Conservation (phyloP, 345 rosid genomes). For the Gossypium bickii region DNA sequence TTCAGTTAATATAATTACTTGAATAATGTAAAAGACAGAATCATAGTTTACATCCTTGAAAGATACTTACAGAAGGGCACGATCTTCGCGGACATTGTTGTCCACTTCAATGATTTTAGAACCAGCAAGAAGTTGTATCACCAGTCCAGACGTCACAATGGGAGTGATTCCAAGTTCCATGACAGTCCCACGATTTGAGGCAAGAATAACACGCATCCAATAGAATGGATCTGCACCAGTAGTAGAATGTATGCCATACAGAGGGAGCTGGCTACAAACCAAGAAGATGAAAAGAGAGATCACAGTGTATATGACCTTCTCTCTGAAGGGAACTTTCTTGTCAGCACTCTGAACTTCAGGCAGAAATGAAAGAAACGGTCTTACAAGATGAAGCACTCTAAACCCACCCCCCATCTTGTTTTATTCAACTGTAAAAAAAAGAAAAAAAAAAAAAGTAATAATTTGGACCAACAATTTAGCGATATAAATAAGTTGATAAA, state of each 20-base stretch:
- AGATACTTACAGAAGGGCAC: slow-evolving; percentile 54
- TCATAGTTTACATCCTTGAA: not conserved
- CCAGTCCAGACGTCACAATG: slow-evolving; percentile 63
- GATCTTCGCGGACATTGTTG: slow-evolving; percentile 66
- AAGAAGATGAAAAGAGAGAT: slow-evolving; percentile 60
- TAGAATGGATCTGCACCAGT: slow-evolving; percentile 74
- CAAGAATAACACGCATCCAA: slow-evolving; percentile 80
- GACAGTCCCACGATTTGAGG: slow-evolving; percentile 70
- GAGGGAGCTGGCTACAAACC: slow-evolving; percentile 73
- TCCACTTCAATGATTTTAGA: slow-evolving; percentile 73
- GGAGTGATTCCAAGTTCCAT: slow-evolving; percentile 81
- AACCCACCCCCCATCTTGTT: slow-evolving; percentile 65
- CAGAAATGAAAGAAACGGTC: slow-evolving; percentile 33
- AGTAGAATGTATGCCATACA: slow-evolving; percentile 67
- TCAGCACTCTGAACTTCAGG: slow-evolving; percentile 41
- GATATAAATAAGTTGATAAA: not conserved
- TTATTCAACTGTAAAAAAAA: not conserved
- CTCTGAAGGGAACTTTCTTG: slow-evolving; percentile 33
- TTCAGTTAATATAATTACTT: not conserved
- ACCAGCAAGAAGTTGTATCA: slow-evolving; percentile 70
- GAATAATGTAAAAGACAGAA: not conserved
- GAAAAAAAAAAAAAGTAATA: not conserved
- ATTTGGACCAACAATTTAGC: not conserved
- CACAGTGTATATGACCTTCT: slow-evolving; percentile 55
- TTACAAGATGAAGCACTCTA: slow-evolving; percentile 36